Conservation (phyloP, 192 early-diverging fungal genomes). For the Coemansia sp. region DNA sequence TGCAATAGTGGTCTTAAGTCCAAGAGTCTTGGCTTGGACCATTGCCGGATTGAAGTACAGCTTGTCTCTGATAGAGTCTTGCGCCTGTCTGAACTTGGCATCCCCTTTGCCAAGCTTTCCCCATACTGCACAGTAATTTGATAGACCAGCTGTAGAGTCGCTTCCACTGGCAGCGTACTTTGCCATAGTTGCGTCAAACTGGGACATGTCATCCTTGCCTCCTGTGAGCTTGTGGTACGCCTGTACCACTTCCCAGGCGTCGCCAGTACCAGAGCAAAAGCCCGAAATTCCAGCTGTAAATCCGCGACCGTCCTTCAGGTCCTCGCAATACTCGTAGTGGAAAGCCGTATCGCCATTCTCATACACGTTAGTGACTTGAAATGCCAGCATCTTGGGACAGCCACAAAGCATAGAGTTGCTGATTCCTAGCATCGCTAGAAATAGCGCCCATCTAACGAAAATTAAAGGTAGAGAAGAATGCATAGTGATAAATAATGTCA, state of each 20-base stretch:
- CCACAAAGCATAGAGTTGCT: constrained; percentile 22
- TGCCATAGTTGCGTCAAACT: constrained; percentile 22
- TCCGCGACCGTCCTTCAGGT: constrained; percentile 35
- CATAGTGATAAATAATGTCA: neutral
- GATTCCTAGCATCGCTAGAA: neutral
- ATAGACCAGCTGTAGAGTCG: constrained; percentile 38
- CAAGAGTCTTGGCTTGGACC: constrained; percentile 25
- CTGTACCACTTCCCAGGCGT: constrained; percentile 53
- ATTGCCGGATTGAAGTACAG: constrained; percentile 47
- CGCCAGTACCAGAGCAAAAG: constrained; percentile 48
- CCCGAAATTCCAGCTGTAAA: constrained; percentile 40
- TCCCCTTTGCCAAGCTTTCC: constrained; percentile 34
- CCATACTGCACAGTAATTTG: constrained; percentile 54
- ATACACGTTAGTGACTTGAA: constrained; percentile 33
- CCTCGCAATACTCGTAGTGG: constrained; percentile 44
- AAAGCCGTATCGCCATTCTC: constrained; percentile 36
- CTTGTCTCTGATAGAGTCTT: constrained; percentile 33
- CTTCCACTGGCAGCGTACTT: constrained; percentile 14
- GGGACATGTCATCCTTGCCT: constrained; percentile 30
- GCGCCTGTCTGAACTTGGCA: constrained; percentile 41
- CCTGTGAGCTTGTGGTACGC: constrained; percentile 38
- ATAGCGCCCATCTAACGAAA: neutral
- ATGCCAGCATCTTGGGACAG: constrained; percentile 29
- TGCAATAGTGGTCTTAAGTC: constrained; percentile 31
- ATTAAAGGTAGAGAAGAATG: neutral